Evolutionary conservation across 805 yeast species (phyloP), one percentile per base, ranked within the genome.

Genomic region (Suhomyces sp.): DNA sequence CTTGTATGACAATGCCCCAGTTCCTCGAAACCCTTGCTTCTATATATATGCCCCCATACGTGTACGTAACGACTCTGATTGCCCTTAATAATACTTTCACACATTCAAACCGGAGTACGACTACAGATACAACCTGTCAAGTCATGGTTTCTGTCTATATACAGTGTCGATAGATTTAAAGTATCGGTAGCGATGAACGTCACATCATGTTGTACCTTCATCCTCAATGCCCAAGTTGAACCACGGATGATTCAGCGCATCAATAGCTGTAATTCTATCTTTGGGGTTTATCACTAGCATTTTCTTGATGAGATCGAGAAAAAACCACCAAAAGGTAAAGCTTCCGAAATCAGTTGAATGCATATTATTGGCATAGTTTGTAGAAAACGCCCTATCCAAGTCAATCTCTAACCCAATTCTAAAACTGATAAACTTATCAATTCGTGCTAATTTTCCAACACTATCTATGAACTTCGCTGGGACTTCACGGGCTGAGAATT

Each of bases 251-350:
- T 60, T 58, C 49, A 68, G 49, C 5, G 73, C 72, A 25, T 67
- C 72, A 24, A 48, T 48, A 6, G 73, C 73, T 2, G 63, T 57
- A 30, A 68, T 49, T 33, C 74, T 46, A 21, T 63, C 59, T 13
- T 51, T 43, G 2, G 73, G 73, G 33, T 65, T 56, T 5, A 68
- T 58, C 21, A 65, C 58, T 36, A 68, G 62, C 35, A 68, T 48
- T 39, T 65, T 63, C 20, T 54, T 50, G 19, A 68, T 48, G 32
- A 68, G 51, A 39, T 68, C 73, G 29, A 68, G 62, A 56, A 88
- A 88, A 60, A 74, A 75, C 68, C 76, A 83, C 96, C 97, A 90
- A 58, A 88, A 88, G 29, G 77, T 71, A 54, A 83, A 83, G 37
- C 79, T 77, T 28, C 83, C 83, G 49, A 68, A 68, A 40, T 57